Evolutionary conservation across 169 alveolate genomes (phyloP), one percentile per base, ranked within the genome.

Genomic region (Plasmodium gallinaceum): DNA sequence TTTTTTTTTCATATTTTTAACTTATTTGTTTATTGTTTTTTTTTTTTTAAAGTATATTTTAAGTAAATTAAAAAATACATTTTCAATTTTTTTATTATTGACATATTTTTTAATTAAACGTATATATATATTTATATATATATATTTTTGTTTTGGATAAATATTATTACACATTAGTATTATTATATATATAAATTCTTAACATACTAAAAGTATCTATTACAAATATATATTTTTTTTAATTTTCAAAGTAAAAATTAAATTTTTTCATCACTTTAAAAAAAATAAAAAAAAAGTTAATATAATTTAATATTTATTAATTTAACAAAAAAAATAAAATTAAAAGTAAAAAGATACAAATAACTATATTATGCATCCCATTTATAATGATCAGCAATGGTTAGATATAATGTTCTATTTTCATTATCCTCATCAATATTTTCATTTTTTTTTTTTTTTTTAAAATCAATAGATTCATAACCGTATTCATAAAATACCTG

Each of bases 401-500:
- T 94, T 48, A 94, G 71, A 66, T 85, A 94, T 45, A 94, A 74
- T 3, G 95, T 80, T 37, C 89, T 68, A 39, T 92, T 93, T 32
- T 93, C 90, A 7, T 68, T 37, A 20, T 64, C 85, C 20, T 88
- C 94, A 57, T 60, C 48, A 1, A 18, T n/a, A 14, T 75, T 43
- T 37, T 32, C 45, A 16, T 61, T 65, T 39, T 71, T 71, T 46
- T 12, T 58, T 65, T 68, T 57, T 61, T 54, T 68, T 20, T 39
- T 9, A 45, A 24, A 26, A 22, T 16, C 51, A 14, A 16, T 16
- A 0, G 76, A 80, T 26, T 93, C 88, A 70, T 83, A 72, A 16
- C 93, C 96, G 93, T 94, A 94, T 60, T 90, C 92, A 24, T 88
- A 74, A 18, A 94, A 94, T 61, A 92, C 61, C 69, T 94, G 96